phyloP scores from a whole-genome alignment of 2,329 filamentous ascomycete species.

The Xylariaceae sp. region DNA sequence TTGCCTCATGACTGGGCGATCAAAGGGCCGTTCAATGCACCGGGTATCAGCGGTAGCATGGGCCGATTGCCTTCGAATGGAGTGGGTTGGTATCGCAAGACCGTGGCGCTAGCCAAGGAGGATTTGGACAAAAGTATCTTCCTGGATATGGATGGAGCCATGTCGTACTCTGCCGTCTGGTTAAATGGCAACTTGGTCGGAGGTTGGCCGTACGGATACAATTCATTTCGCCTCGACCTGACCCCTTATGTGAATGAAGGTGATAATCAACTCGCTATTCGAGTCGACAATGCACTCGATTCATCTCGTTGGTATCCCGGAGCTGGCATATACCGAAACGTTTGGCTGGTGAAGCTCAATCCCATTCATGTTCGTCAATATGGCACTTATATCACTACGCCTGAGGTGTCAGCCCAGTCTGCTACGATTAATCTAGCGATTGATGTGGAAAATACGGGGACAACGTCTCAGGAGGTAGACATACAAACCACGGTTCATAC shows the following conservation, averaged over 20 bases:
- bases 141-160: conserved; percentile 44
- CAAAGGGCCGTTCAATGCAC: conserved; percentile 37
- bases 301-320: conserved; percentile 53
- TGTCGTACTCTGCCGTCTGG: conserved; percentile 51
- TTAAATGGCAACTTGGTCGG: conserved; percentile 47
- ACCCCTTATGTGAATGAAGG: conserved; percentile 40
- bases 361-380: conserved; percentile 46
- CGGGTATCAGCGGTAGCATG: conserved; percentile 37
- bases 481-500: conserved; percentile 40
- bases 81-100: conserved; percentile 48
- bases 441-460: conserved; percentile 43
- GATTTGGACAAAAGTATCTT: conserved; percentile 25
- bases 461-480: conserved; percentile 32
- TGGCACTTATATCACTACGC: conserved; percentile 47
- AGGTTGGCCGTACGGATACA: conserved; percentile 50
- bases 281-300: conserved; percentile 46
- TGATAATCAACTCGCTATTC: conserved; percentile 45
- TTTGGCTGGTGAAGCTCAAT: conserved; percentile 49
- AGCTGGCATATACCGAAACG: conserved; percentile 50
- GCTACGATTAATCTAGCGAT: conserved; percentile 44
- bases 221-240: conserved; percentile 48
- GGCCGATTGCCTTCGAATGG: conserved; percentile 48
- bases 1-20: conserved; percentile 45
- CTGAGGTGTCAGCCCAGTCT: conserved; percentile 40
- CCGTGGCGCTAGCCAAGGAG: conserved; percentile 26